Percentiles rank a stretch among this genome's conserved stretches.
Conservation (phyloP, 1,139 yeast genomes). For the Debaryomyces psychrophilus region DNA sequence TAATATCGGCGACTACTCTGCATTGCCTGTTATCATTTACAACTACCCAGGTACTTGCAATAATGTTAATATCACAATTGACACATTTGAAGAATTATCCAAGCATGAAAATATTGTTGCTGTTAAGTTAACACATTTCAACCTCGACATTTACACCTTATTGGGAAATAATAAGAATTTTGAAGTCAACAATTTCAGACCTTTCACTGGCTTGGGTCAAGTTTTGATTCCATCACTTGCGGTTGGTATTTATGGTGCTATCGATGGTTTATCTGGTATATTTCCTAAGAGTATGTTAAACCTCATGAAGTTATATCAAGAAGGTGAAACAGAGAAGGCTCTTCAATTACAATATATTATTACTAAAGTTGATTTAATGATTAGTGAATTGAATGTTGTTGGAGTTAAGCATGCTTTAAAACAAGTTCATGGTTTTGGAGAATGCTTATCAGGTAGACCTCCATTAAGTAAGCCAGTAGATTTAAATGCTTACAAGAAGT, state of each 20-base stretch:
- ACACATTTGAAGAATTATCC: slow-evolving; percentile 35
- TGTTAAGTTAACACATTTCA: slow-evolving; percentile 44
- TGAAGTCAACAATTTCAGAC: slow-evolving; percentile 36
- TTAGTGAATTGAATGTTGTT: slow-evolving; percentile 44
- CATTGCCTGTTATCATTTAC: slow-evolving; percentile 39
- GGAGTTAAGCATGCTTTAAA: slow-evolving; percentile 42
- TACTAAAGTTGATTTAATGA: slow-evolving; percentile 45
- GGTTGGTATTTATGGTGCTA: slow-evolving; percentile 48
- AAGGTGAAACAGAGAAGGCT: slow-evolving; percentile 42
- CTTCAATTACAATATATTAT: slow-evolving; percentile 40
- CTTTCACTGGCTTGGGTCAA: slow-evolving; percentile 55
- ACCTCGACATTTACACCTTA: slow-evolving; percentile 39
- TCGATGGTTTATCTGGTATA: slow-evolving; percentile 48
- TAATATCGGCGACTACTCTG: slow-evolving; percentile 32
- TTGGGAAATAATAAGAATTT: slow-evolving; percentile 41
- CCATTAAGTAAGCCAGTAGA: slow-evolving; percentile 21
- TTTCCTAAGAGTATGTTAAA: slow-evolving; percentile 44
- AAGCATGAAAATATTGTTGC: slow-evolving; percentile 41
- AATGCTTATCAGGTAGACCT: slow-evolving; percentile 26
- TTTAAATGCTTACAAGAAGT: slow-evolving; percentile 15
- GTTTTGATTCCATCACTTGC: slow-evolving; percentile 45
- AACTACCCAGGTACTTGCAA: slow-evolving; percentile 46
- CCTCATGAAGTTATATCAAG: slow-evolving; percentile 30
- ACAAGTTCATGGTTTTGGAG: slow-evolving; percentile 24
- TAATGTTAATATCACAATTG: slow-evolving; percentile 37